A percentile compares a stretch with the other conserved stretches of the same genome.
Conservation (phyloP, 1,139 yeast genomes). For the Pichia terricola region DNA sequence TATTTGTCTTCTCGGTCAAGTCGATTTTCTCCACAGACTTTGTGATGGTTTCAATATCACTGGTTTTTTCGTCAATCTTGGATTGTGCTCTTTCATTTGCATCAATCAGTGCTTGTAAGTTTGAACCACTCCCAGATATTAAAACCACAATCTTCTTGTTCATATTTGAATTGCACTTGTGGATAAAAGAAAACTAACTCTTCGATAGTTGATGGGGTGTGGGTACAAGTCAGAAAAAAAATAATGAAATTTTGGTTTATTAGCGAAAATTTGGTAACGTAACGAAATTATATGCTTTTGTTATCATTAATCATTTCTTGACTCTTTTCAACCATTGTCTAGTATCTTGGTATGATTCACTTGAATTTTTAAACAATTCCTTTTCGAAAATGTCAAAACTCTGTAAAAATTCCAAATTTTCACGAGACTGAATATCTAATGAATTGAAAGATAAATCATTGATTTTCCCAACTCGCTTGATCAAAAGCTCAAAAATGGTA, state of each 20-base stretch:
- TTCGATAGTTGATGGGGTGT: no score
- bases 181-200: background rate
- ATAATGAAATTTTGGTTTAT: no score
- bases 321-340: slow-evolving; percentile 7
- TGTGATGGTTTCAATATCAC: no score
- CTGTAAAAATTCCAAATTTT: slow-evolving; percentile 11
- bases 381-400: slow-evolving; percentile 12
- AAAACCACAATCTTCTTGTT: slow-evolving; percentile 42
- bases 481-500: slow-evolving; percentile 10
- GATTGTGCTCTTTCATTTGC: slow-evolving; percentile 35
- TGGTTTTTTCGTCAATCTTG: no score
- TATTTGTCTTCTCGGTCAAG: no score
- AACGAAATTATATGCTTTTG: no score
- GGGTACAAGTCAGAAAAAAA: no score
- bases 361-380: slow-evolving; percentile 8
- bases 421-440: slow-evolving; percentile 8
- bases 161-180: background rate
- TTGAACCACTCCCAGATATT: slow-evolving; percentile 92
- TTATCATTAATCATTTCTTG: no score
- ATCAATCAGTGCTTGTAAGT: slow-evolving; percentile 86
- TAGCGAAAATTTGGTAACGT: no score
- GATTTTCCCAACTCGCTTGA: slow-evolving; percentile 9
- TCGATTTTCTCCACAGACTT: no score
- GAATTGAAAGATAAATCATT: slow-evolving; percentile 12
- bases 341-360: slow-evolving; percentile 5